Percentiles rank a stretch among this genome's conserved stretches.
Conservation (phyloP, 2,329 filamentous ascomycete genomes). For the Cordyceps javanica region DNA sequence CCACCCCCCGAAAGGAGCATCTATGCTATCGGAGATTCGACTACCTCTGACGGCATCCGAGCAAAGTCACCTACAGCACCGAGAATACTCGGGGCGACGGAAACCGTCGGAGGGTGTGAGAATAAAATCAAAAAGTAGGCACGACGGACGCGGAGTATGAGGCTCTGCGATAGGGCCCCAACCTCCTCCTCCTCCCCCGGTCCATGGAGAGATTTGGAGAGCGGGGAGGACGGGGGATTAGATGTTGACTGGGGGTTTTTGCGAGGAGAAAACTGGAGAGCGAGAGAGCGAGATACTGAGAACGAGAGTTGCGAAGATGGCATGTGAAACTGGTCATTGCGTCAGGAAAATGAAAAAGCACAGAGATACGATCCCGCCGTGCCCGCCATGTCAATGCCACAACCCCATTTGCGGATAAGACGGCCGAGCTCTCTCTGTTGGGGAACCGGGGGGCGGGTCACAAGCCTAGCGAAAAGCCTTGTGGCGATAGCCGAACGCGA, state of each 20-base stretch:
- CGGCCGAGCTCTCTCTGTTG: not conserved
- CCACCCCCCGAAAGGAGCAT: not conserved
- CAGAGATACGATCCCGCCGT: not conserved
- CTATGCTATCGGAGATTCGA: not conserved
- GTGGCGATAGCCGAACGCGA: slow-evolving; percentile 10
- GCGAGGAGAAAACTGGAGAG: not conserved
- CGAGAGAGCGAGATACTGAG: not conserved
- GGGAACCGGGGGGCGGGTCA: not conserved
- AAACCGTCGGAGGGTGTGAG: not conserved
- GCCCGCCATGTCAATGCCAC: too few species aligned
- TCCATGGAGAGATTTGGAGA: not conserved
- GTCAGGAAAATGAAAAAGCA: not conserved
- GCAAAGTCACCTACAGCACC: not conserved
- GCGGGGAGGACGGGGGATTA: not conserved
- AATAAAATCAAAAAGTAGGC: not conserved
- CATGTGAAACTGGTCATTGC: slow-evolving; percentile 1
- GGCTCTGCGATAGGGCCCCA: not conserved
- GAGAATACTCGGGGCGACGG: not conserved
- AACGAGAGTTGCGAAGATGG: not conserved
- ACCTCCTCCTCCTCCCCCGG: not conserved
- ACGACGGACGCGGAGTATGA: not conserved
- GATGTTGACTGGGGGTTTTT: not conserved
- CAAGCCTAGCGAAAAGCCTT: not conserved
- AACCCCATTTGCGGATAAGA: slow-evolving; percentile 4
- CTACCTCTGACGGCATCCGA: not conserved